These are phyloP conservation scores for Periconia sp. DNA, from an alignment of 2,329 filamentous ascomycete genomes.

Conservation along the genomic window DNA sequence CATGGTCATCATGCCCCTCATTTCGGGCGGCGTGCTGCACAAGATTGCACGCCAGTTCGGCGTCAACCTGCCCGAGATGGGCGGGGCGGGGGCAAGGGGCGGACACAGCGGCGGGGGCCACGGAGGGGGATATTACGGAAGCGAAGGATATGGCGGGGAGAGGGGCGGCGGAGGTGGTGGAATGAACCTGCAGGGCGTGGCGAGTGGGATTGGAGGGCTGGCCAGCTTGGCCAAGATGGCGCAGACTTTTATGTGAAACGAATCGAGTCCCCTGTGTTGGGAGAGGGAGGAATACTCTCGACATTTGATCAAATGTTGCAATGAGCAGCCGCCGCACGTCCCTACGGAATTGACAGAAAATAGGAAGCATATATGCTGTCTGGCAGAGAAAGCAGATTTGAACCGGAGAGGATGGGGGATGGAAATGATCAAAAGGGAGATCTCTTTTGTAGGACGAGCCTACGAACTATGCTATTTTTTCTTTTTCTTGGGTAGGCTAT, in stretches of 20 bases:
- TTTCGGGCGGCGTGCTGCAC: conserved; percentile 81
- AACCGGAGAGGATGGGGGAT: no score
- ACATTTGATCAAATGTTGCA: background rate
- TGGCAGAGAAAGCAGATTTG: no score
- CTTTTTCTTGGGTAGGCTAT: no score
- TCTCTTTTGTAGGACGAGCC: no score
- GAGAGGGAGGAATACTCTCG: background rate
- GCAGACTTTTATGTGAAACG: conserved; percentile 60
- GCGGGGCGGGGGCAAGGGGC: conserved; percentile 31
- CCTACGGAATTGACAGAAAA: no score
- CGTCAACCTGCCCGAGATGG: conserved; percentile 70
- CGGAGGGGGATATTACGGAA: conserved; percentile 53
- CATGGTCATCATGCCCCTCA: conserved; percentile 83
- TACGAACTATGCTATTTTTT: no score
- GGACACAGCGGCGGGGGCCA: conserved; percentile 29
- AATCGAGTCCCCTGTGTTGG: no score
- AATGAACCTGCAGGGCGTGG: conserved; percentile 38
- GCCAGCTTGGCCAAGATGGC: conserved; percentile 58
- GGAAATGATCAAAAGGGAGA: no score
- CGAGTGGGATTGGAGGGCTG: conserved; percentile 53
- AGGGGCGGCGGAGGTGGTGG: conserved; percentile 38
- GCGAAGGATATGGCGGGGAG: conserved; percentile 49
- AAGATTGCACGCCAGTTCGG: conserved; percentile 81
- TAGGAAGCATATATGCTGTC: no score
- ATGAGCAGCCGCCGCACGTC: no score